A percentile compares a stretch with the other conserved stretches of the same genome.
phyloP scores from a whole-genome alignment of 2,329 filamentous ascomycete genomes.

The Aspergillus texensis region DNA sequence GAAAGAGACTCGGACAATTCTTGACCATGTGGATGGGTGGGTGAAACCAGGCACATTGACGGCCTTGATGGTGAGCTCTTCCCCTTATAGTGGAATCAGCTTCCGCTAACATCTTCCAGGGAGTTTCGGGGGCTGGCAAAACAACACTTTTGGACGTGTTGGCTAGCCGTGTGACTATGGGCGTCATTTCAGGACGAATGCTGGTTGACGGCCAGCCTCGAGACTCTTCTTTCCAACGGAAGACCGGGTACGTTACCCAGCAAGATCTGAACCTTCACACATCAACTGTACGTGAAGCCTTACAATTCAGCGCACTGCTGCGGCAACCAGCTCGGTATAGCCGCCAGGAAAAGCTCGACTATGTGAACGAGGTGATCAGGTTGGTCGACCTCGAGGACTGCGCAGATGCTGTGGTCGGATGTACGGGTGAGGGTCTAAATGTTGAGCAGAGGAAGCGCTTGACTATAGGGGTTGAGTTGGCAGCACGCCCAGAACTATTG shows the following conservation, averaged over 20 bases:
- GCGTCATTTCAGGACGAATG: slow-evolving; percentile 82
- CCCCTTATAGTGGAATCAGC: too few species aligned
- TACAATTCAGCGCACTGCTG: slow-evolving; percentile 79
- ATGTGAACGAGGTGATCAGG: slow-evolving; percentile 68
- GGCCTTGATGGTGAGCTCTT: slow-evolving; percentile 51
- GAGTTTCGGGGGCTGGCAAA: slow-evolving; percentile 84
- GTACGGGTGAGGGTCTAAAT: slow-evolving; percentile 44
- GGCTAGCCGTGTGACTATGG: slow-evolving; percentile 79
- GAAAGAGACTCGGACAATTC: slow-evolving; percentile 63
- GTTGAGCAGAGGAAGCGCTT: slow-evolving; percentile 70
- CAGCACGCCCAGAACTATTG: slow-evolving; percentile 80
- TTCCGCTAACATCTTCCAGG: slow-evolving; percentile 23
- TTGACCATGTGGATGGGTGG: slow-evolving; percentile 55
- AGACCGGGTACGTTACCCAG: slow-evolving; percentile 51
- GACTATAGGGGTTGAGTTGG: slow-evolving; percentile 91
- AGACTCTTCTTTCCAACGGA: slow-evolving; percentile 49
- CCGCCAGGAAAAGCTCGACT: slow-evolving; percentile 73
- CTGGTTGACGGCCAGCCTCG: slow-evolving; percentile 70
- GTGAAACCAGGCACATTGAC: slow-evolving; percentile 57
- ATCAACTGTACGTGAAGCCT: slow-evolving; percentile 79
- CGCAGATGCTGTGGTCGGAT: slow-evolving; percentile 83
- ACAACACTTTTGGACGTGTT: slow-evolving; percentile 84
- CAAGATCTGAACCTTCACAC: slow-evolving; percentile 83
- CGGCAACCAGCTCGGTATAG: slow-evolving; percentile 74
- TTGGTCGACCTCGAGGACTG: slow-evolving; percentile 83